Evolutionary conservation across 306 rosid species (phyloP).

Genomic region (Trichosanthes cucumerina): DNA sequence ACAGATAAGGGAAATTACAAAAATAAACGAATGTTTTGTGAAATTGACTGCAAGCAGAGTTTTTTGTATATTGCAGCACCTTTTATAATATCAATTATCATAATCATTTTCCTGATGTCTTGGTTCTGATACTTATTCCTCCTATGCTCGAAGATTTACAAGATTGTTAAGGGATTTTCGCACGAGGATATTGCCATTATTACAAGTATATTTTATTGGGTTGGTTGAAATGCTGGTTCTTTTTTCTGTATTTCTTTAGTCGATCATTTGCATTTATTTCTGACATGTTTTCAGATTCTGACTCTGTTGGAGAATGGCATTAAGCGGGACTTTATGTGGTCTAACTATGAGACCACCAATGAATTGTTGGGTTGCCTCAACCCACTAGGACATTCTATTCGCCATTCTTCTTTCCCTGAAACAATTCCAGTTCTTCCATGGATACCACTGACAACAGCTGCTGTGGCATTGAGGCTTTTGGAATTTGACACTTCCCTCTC

Average conservation of each 20-base stretch:
- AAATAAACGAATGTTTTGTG: no score
- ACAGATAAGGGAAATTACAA: background rate
- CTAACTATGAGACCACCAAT: conserved; percentile 41
- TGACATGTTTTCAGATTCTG: conserved; percentile 31
- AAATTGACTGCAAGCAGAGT: no score
- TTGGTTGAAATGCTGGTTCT: background rate
- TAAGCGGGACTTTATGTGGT: conserved; percentile 44
- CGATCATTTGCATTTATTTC: background rate
- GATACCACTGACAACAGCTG: conserved; percentile 63
- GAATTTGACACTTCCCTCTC: conserved; percentile 51
- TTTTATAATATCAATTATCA: background rate
- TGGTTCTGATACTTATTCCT: background rate
- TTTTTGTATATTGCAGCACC: background rate
- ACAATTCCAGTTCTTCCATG: conserved; percentile 49
- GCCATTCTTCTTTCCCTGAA: conserved; percentile 17
- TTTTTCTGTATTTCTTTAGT: background rate
- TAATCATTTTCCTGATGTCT: background rate
- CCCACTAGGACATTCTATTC: conserved; percentile 20
- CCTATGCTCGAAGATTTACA: background rate
- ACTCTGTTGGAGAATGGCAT: conserved; percentile 50
- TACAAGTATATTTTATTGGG: background rate
- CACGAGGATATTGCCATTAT: background rate
- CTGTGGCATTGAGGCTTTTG: conserved; percentile 61
- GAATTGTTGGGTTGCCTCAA: conserved; percentile 39
- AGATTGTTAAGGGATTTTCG: background rate